Conservation (phyloP, 2,329 filamentous ascomycete species). For the Venturia pyrina region DNA sequence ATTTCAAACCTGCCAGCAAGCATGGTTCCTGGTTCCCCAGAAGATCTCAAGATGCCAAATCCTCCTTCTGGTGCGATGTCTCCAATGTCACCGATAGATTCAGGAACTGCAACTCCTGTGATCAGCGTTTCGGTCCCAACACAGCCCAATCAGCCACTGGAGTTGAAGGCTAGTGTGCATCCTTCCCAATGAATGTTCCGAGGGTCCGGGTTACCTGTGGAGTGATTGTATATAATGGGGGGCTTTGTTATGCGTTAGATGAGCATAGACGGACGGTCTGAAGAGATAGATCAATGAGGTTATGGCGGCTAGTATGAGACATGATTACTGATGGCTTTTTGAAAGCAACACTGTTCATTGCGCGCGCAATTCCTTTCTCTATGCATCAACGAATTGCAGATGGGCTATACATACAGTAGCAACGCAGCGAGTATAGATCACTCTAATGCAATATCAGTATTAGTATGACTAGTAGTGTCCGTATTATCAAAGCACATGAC, state of each 20-base stretch:
- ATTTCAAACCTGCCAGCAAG: conserved; percentile 59
- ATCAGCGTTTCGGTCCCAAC: not conserved
- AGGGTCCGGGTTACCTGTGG: not conserved
- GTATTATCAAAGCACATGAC: no score
- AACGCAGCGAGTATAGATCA: not conserved
- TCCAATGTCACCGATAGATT: conserved; percentile 8
- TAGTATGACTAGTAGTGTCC: no score
- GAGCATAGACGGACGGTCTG: not conserved
- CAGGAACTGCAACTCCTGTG: conserved; percentile 2
- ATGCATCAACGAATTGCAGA: not conserved
- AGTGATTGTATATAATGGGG: not conserved
- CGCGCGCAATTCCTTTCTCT: not conserved
- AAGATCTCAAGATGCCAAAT: conserved; percentile 72
- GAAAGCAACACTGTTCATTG: not conserved
- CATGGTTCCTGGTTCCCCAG: conserved; percentile 66
- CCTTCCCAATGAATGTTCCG: not conserved
- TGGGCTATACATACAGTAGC: not conserved
- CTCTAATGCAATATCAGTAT: no score
- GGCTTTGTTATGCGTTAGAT: not conserved
- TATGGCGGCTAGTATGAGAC: not conserved
- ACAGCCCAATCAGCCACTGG: not conserved
- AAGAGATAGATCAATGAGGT: not conserved
- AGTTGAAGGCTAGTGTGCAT: conserved; percentile 1
- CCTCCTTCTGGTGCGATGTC: conserved; percentile 41
- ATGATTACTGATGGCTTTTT: not conserved